Conservation (phyloP, 148 eudicot species). For the Polygonum maritimum region DNA sequence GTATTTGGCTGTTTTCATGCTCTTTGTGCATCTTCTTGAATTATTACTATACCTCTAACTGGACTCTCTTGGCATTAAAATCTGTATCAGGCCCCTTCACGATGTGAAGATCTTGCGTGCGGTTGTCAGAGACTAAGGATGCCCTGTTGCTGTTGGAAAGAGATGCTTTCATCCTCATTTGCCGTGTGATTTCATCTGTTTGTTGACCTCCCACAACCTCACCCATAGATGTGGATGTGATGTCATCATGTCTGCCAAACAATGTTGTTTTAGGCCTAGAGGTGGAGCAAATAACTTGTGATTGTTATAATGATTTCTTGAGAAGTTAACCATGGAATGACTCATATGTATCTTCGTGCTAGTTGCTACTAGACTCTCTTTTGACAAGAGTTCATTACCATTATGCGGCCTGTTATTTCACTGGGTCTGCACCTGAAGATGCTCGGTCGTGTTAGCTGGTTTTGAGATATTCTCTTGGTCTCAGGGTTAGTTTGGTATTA, state of each 20-base stretch:
- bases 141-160: not conserved
- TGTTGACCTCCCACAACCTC: not conserved
- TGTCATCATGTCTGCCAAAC: not conserved
- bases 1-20: not conserved
- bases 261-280: not conserved
- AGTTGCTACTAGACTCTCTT: too few species aligned
- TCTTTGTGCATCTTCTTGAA: not conserved
- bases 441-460: not conserved
- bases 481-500: too few species aligned
- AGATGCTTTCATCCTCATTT: not conserved
- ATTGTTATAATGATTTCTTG: not conserved
- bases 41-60: not conserved
- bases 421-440: not conserved
- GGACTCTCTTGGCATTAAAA: not conserved
- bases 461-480: not conserved
- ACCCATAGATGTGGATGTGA: not conserved
- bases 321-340: not conserved
- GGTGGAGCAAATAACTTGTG: not conserved
- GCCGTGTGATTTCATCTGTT: not conserved
- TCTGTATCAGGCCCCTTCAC: slow-evolving; percentile 9
- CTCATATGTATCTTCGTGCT: not conserved
- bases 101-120: slow-evolving; percentile 11
- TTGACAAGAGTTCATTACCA: not conserved
- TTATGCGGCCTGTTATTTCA: not conserved
- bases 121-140: slow-evolving; percentile 3